Evolutionary conservation across 2,329 filamentous ascomycete genomes (phyloP).

Genomic region (Alternaria sp.): DNA sequence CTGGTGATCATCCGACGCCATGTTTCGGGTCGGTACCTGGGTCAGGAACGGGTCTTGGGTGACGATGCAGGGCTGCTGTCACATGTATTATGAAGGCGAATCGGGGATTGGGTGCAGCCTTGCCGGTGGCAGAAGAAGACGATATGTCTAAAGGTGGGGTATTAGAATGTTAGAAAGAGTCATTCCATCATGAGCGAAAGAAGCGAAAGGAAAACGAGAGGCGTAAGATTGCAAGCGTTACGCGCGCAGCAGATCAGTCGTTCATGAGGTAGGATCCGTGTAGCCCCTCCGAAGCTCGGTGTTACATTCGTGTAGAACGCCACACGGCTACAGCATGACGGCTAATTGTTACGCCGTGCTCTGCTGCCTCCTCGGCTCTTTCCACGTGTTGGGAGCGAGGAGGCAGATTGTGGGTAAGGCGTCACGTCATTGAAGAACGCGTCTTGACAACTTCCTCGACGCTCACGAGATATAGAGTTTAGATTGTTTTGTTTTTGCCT

Average conservation of each 20-base stretch:
- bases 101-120: not conserved
- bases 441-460: not conserved
- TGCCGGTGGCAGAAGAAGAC: not conserved
- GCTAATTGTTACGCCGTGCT: constrained; percentile 15
- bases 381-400: not conserved
- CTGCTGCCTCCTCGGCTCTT: not conserved
- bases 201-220: not conserved
- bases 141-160: not conserved
- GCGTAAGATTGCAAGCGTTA: not conserved
- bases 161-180: constrained; percentile 5
- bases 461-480: not conserved
- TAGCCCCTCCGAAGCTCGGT: constrained; percentile 24
- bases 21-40: constrained; percentile 14
- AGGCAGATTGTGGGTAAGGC: not conserved
- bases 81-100: constrained; percentile 1
- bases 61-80: constrained; percentile 9
- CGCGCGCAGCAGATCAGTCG: constrained; percentile 1
- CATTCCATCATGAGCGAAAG: constrained; percentile 3
- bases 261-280: constrained; percentile 19
- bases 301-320: constrained; percentile 6
- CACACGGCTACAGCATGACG: constrained; percentile 6
- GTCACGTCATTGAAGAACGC: not conserved
- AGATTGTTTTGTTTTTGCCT: not conserved
- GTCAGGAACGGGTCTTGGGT: not conserved
- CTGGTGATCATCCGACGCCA: constrained; percentile 19